These are phyloP conservation scores for Ottelia alismoides DNA, from an alignment of 106 monocot genomes.

Conservation along the genomic window DNA sequence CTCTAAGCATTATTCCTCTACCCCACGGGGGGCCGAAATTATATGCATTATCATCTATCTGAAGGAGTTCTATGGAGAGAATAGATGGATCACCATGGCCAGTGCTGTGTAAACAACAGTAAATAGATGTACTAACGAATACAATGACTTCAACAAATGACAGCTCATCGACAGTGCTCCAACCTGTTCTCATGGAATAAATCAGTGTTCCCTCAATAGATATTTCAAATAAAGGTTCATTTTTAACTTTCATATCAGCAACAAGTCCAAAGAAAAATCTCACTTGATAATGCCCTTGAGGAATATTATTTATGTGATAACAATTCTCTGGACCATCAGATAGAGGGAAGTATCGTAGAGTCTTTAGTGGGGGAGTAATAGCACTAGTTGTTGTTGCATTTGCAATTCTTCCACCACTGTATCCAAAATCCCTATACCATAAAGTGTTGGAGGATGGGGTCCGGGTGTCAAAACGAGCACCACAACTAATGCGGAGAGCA, in stretches of 20 bases:
- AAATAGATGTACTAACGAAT: slow-evolving; percentile 36
- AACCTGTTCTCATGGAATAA: slow-evolving; percentile 67
- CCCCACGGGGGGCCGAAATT: slow-evolving; percentile 36
- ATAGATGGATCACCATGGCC: slow-evolving; percentile 95
- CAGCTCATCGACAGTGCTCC: slow-evolving; percentile 67
- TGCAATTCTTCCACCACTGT: slow-evolving; percentile 68
- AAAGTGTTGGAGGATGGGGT: slow-evolving; percentile 51
- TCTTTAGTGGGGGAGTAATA: slow-evolving; percentile 64
- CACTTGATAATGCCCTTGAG: slow-evolving; percentile 55
- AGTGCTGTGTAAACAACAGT: slow-evolving; percentile 79
- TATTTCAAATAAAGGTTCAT: slow-evolving; percentile 84
- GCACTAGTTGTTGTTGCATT: slow-evolving; percentile 45
- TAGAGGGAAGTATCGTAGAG: slow-evolving; percentile 88
- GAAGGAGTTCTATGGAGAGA: slow-evolving; percentile 82
- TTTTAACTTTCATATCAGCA: slow-evolving; percentile 34
- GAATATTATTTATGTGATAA: slow-evolving; percentile 63
- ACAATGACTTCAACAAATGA: slow-evolving; percentile 75
- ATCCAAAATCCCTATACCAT: slow-evolving; percentile 88
- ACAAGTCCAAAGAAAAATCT: slow-evolving; percentile 71
- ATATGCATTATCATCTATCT: slow-evolving; percentile 64
- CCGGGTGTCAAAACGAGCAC: slow-evolving; percentile 43
- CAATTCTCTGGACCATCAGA: slow-evolving; percentile 97
- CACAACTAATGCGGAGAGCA: slow-evolving; percentile 81
- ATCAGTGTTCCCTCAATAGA: slow-evolving; percentile 85
- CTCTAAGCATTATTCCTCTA: slow-evolving; percentile 48